These are phyloP conservation scores for Botryotinia globosa DNA, from an alignment of 2,329 filamentous ascomycete species.

Conservation along the genomic window DNA sequence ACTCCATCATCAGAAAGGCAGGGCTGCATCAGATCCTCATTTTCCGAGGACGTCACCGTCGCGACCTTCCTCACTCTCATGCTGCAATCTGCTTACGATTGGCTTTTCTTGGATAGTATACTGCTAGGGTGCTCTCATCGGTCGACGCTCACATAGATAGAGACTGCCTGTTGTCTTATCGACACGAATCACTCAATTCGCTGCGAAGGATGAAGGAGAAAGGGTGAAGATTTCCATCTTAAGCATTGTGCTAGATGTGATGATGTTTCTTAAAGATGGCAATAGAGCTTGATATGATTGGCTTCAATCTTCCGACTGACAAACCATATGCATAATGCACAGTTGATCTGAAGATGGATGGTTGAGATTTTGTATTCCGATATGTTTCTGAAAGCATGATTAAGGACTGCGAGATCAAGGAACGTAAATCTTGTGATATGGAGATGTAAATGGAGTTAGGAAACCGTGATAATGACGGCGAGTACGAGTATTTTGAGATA, in stretches of 20 bases:
- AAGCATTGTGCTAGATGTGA: background rate
- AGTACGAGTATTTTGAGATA: background rate
- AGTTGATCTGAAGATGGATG: background rate
- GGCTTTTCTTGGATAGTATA: background rate
- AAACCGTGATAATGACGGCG: background rate
- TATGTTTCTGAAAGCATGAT: background rate
- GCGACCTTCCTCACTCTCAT: background rate
- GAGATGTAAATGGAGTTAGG: background rate
- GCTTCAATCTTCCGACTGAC: background rate
- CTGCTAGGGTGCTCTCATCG: background rate
- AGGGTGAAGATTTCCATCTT: background rate
- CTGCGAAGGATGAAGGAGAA: background rate
- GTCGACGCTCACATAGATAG: too few relatives aligned
- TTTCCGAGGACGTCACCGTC: background rate
- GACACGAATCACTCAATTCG: constrained; percentile 2
- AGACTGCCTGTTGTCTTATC: background rate
- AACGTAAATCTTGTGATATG: background rate
- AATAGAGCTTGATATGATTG: background rate
- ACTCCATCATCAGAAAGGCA: background rate
- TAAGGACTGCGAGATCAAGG: background rate
- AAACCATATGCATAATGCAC: background rate
- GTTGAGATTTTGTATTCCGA: background rate
- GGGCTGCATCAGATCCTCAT: background rate
- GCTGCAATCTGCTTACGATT: background rate
- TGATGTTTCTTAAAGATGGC: background rate